A percentile compares a stretch with the other conserved stretches of the same genome.
These are phyloP conservation scores for Parascedosporium putredinis DNA, from an alignment of 2,329 filamentous ascomycete species.

Conservation along the genomic window DNA sequence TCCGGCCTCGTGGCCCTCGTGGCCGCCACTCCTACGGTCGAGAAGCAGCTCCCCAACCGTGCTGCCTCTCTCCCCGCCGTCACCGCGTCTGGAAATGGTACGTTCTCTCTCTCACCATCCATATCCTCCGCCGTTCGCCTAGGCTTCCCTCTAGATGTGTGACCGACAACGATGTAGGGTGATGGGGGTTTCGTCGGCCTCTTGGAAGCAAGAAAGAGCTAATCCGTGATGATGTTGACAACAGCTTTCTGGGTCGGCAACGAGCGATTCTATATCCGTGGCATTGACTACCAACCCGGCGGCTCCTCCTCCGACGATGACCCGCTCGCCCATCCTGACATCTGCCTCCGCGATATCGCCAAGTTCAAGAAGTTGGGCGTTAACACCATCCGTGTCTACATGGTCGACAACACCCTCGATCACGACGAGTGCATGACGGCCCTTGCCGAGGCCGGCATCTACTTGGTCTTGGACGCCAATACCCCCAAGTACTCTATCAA, in stretches of 20 bases:
- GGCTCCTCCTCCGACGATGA: conserved; percentile 49
- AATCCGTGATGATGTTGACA: too few species aligned
- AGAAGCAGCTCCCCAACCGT: conserved; percentile 37
- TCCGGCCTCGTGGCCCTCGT: conserved; percentile 37
- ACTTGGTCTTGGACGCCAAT: conserved; percentile 86
- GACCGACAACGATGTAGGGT: too few species aligned
- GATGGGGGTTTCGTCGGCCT: too few species aligned
- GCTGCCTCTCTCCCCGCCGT: conserved; percentile 39
- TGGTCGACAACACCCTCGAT: conserved; percentile 71
- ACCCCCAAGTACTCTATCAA: conserved; percentile 82
- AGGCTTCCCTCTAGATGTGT: too few species aligned
- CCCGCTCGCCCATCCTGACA: conserved; percentile 59
- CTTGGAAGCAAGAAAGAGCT: too few species aligned
- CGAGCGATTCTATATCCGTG: conserved; percentile 48
- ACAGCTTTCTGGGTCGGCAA: conserved; percentile 45
- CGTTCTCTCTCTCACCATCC: conserved; percentile 9
- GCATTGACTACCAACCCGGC: conserved; percentile 54
- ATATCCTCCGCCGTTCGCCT: too few species aligned
- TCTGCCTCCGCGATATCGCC: conserved; percentile 69
- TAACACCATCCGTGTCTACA: conserved; percentile 90
- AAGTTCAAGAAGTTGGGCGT: conserved; percentile 78
- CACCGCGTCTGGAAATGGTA: conserved; percentile 48
- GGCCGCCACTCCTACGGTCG: conserved; percentile 37
- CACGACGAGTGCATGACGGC: conserved; percentile 80
- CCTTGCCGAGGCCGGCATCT: conserved; percentile 77